phyloP scores from a whole-genome alignment of 345 rosid species.

The Isatis tinctoria region DNA sequence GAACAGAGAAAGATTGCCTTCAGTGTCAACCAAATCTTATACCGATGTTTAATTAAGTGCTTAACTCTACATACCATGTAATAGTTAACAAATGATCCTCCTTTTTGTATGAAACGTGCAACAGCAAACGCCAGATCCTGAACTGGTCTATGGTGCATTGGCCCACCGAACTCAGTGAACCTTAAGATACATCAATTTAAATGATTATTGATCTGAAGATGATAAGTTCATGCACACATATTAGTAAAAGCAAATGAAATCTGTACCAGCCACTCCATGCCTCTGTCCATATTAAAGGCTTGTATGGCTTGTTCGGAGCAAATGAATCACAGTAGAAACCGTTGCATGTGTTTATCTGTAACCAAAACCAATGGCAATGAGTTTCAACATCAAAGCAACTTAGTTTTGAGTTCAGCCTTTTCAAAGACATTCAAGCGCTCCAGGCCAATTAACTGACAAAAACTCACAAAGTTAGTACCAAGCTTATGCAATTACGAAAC shows the following conservation, averaged over 20 bases:
- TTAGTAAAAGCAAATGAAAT: constrained; percentile 1
- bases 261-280: constrained; percentile 99
- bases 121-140: constrained; percentile 97
- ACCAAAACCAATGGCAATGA: constrained; percentile 20
- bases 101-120: constrained; percentile 92
- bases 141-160: constrained; percentile 88
- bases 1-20: background rate
- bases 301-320: constrained; percentile 91
- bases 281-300: constrained; percentile 97
- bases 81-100: constrained; percentile 94
- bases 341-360: constrained; percentile 95
- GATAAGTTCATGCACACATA: constrained; percentile 7
- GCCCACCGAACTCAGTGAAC: constrained; percentile 96
- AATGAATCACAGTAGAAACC: constrained; percentile 98
- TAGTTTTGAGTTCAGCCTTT: background rate
- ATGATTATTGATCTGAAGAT: constrained; percentile 2
- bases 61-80: constrained; percentile 64
- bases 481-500: background rate
- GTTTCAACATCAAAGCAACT: background rate
- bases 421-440: background rate
- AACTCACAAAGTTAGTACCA: background rate
- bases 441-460: background rate
- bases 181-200: constrained; percentile 36
- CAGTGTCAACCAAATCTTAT: background rate
- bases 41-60: background rate